Base-by-base conservation (phyloP, 2,329 filamentous ascomycete species). In the Calonectria hawksworthii region DNA sequence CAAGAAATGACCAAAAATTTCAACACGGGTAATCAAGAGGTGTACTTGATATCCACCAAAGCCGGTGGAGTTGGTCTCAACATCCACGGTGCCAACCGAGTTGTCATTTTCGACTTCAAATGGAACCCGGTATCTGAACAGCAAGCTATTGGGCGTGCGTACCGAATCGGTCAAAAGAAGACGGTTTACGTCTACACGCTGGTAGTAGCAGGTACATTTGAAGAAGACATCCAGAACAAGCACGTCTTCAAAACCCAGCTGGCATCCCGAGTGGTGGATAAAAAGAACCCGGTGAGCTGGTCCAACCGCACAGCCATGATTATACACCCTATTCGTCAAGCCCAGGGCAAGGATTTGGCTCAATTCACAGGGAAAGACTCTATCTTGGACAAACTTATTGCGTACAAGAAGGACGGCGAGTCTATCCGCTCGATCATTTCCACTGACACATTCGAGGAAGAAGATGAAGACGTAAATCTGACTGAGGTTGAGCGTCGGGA, bases 1-100 rank as follows among this genome's bases (percentile, higher is more conserved):
- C 94, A 95, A 82, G 82, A 84, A 1, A 84, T 90, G 51, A 90
- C 93, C 11, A 94, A 94, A 75, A 82, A 85, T 0, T 98, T 98
- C 87, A 96, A 97, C 78, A 81, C 82, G 0, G 87, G 86, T 0
- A 76, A 84, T 3, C 83, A 85, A 1, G 89, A 92, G 30, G 88
- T 98, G 0, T 95, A 95, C 81, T 86, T 98, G 2, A 95, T 98
- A 72, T 98, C 95, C 0, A 98, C 95, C 1, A 92, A 85, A 74
- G 95, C 96, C 11, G 96, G 96, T 28, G 95, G 95, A 0, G 86
- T 96, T 1, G 96, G 96, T 0, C 87, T 98, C 65, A 98, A 98
- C 75, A 93, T 98, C 16, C 91, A 92, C 51, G 93, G 94, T 1
- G 96, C 96, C 1, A 98, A 96, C 82, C 92, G 96, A 26, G 94